Conservation (phyloP, 805 yeast species). For the Candida krabiensis region DNA sequence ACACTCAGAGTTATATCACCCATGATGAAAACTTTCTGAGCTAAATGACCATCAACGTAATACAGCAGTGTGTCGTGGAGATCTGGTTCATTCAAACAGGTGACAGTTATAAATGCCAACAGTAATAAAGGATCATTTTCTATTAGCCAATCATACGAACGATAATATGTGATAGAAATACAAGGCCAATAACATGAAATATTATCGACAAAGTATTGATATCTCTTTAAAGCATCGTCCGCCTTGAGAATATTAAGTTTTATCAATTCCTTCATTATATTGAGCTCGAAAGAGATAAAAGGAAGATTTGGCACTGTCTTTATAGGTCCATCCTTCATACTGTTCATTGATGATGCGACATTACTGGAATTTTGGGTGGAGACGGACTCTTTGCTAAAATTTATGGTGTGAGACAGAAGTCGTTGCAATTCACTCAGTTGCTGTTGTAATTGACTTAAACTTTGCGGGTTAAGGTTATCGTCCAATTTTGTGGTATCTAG, state of each 20-base stretch:
- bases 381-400: constrained; percentile 9
- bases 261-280: constrained; percentile 39
- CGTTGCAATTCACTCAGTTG: constrained; percentile 35
- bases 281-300: constrained; percentile 36
- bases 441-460: constrained; percentile 25
- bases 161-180: constrained; percentile 39
- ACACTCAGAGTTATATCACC: constrained; percentile 43
- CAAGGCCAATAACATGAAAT: constrained; percentile 51
- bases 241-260: constrained; percentile 34
- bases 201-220: constrained; percentile 35
- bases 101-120: constrained; percentile 44
- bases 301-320: constrained; percentile 34
- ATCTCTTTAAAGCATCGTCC: constrained; percentile 37
- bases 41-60: constrained; percentile 45
- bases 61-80: constrained; percentile 42
- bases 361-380: constrained; percentile 5
- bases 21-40: constrained; percentile 43
- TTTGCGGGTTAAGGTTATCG: constrained; percentile 22
- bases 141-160: constrained; percentile 40
- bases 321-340: constrained; percentile 38
- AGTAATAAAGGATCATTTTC: constrained; percentile 45
- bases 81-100: constrained; percentile 45
- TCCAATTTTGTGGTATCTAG: constrained; percentile 13
- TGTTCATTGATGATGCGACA: constrained; percentile 33
- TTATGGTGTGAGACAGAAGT: constrained; percentile 28